Conservation (phyloP, 2,329 filamentous ascomycete genomes). For the Cephalotrichum gorgonifer region DNA sequence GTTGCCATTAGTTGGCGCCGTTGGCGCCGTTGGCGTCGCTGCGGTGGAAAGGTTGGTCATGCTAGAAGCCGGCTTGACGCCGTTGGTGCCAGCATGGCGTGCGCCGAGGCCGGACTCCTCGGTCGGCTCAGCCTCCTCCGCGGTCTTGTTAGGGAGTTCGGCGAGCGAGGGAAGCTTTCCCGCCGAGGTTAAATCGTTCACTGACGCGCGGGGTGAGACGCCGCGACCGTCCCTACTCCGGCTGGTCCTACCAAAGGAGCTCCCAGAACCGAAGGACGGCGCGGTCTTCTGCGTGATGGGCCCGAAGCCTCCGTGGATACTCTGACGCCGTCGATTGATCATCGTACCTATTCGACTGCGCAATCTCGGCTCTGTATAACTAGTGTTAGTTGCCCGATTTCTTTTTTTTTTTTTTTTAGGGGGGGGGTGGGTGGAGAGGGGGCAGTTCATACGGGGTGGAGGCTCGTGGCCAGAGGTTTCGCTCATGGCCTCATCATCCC, state of each 20-base stretch:
- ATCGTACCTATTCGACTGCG: slow-evolving; percentile 56
- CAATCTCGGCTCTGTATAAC: slow-evolving; percentile 4
- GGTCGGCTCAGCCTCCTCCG: not conserved
- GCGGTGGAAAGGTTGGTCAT: not conserved
- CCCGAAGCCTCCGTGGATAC: slow-evolving; percentile 52
- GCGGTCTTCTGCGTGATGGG: slow-evolving; percentile 43
- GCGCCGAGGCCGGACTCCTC: slow-evolving; percentile 9
- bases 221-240: slow-evolving; percentile 52
- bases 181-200: slow-evolving; percentile 46
- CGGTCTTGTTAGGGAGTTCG: slow-evolving; percentile 34
- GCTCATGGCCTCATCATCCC: slow-evolving; percentile 27
- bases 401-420: too few relatives aligned
- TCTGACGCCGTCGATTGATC: slow-evolving; percentile 55
- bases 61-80: slow-evolving; percentile 14
- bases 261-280: too few relatives aligned
- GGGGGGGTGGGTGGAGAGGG: not conserved
- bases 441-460: slow-evolving; percentile 13
- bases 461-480: slow-evolving; percentile 25
- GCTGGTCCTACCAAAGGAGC: slow-evolving; percentile 49
- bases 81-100: slow-evolving; percentile 34
- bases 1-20: slow-evolving; percentile 35
- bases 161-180: slow-evolving; percentile 42
- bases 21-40: not conserved
- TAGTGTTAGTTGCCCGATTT: too few relatives aligned
- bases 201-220: slow-evolving; percentile 48